Base-by-base conservation (phyloP, 23 red algal genomes). In the Gracilaria caudata region DNA sequence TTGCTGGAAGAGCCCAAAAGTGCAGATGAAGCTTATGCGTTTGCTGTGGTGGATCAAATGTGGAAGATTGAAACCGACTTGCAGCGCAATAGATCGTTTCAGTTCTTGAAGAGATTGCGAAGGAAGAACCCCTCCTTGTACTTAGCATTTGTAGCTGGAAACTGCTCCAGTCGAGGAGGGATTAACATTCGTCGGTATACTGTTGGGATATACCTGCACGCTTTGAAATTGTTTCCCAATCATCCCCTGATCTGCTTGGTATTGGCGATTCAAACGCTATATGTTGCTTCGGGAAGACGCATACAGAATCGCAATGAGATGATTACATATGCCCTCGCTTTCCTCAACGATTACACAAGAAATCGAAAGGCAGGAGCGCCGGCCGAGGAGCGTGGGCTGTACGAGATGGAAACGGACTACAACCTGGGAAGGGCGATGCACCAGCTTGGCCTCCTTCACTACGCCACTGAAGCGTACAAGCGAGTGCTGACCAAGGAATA, bases 391-490 rank as follows among this genome's bases (percentile, higher is more conserved):
- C 30, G 32, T 24, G 51, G 40, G 4, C 63, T 58, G 55, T 79
- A 55, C 16, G 87, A 91, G 30, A 82, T 81, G 61, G 94, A 95
- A 64, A 82, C 86, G 30, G 89, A 91, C 43, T 95, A 95, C 86
- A 95, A 95, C 86, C 24, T 95, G 46, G 94, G 73, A 16, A 40
- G 94, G 19, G 87, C 73, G 10, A 86, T 95, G 78, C 94, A 95
- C 82, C 66, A 85, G 63, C 65, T 95, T 35, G 94, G 94, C 16
- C 66, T 95, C 25, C 26, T 95, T 37, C 79, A 95, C 68, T 60
- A 80, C 35, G 94, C 94, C 9, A 47, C 68, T 21, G 39, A 75
- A 38, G 51, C 82, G 13, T 95, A 95, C 79, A 65, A 63, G n/a
- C 64, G 79, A 41, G 82, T 95, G 10, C 51, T 95, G 25, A 58